Evolutionary conservation across 805 yeast genomes (phyloP).

Genomic region (Candida jianshihensis): DNA sequence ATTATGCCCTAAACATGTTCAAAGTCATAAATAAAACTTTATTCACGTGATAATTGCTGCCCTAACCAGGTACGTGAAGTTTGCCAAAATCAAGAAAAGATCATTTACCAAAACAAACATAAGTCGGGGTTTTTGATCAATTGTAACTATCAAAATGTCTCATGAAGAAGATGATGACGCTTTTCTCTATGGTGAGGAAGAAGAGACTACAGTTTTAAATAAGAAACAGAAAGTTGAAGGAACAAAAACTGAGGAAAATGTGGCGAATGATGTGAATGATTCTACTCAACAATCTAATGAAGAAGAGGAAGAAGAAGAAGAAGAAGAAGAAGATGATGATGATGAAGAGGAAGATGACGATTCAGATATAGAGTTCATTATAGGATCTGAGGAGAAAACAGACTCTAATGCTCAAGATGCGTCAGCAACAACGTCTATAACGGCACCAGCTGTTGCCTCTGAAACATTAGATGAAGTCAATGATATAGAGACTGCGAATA

Average conservation of each 20-base stretch:
- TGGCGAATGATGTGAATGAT: slow-evolving; percentile 3
- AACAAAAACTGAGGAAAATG: slow-evolving; percentile 22
- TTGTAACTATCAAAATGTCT: slow-evolving; percentile 10
- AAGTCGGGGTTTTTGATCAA: background rate
- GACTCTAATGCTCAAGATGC: slow-evolving; percentile 10
- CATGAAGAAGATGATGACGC: slow-evolving; percentile 61
- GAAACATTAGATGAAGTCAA: slow-evolving; percentile 29
- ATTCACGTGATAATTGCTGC: too few species aligned
- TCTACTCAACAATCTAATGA: background rate
- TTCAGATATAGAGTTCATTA: slow-evolving; percentile 79
- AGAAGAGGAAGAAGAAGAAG: slow-evolving; percentile 14
- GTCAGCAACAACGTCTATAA: slow-evolving; percentile 21
- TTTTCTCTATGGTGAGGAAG: slow-evolving; percentile 29
- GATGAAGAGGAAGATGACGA: slow-evolving; percentile 46
- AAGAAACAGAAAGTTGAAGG: slow-evolving; percentile 8
- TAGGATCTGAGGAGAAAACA: slow-evolving; percentile 36
- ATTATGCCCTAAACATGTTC: too few species aligned
- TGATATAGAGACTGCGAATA: slow-evolving; percentile 21
- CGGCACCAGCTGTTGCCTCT: slow-evolving; percentile 24
- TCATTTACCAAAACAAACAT: too few species aligned
- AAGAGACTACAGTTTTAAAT: slow-evolving; percentile 1
- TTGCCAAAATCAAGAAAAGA: too few species aligned
- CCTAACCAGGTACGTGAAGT: too few species aligned
- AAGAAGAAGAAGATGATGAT: slow-evolving; percentile 37
- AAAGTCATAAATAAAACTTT: too few species aligned